Base-by-base conservation (phyloP, 805 yeast species). In the Blastobotrys americana region DNA sequence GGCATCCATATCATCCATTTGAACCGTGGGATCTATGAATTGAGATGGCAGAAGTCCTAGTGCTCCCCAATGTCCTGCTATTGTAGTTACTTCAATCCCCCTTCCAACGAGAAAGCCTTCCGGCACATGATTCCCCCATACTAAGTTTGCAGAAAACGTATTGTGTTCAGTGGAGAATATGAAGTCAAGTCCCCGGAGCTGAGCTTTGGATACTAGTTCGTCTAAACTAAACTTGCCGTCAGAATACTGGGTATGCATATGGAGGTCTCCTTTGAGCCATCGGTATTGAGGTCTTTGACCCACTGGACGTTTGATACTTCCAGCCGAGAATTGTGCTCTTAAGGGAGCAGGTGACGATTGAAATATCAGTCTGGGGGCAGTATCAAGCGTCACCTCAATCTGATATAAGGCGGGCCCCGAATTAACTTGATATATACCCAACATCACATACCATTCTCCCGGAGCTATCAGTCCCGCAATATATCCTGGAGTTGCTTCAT, bases 161-260 rank as follows among this genome's bases (percentile, higher is more conserved):
- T 47, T 47, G 39, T 47, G 50, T 19, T 47, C 50, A 2, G 50
- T 47, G 16, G 50, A 47, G 17, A 41, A 46, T 41, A 47, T 22
- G 21, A 47, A 47, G 28, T 44, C 45, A 22, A 47, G 40, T 36
- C 15, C n/a, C 10, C 39, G 15, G 16, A 20, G 37, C 25, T 34
- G 28, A 28, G 47, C 47, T 19, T 19, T 23, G 5, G 6, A 17
- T 9, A 37, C 13, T 10, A 47, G 35, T 33, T 47, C 45, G 18
- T 37, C 37, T 13, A 41, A 43, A 16, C 19, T 27, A 16, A 31
- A 21, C 19, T 27, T 28, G 17, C 50, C 50, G 34, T 44, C 47
- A 2, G 47, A 44, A 20, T 47, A 40, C 18, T 40, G 16, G 2
- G 47, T 34, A 25, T 44, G 47, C 13, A 41, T 19, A 27, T 47